Conservation (phyloP, 176 grass and related monocot genomes). For the Oryza punctata region DNA sequence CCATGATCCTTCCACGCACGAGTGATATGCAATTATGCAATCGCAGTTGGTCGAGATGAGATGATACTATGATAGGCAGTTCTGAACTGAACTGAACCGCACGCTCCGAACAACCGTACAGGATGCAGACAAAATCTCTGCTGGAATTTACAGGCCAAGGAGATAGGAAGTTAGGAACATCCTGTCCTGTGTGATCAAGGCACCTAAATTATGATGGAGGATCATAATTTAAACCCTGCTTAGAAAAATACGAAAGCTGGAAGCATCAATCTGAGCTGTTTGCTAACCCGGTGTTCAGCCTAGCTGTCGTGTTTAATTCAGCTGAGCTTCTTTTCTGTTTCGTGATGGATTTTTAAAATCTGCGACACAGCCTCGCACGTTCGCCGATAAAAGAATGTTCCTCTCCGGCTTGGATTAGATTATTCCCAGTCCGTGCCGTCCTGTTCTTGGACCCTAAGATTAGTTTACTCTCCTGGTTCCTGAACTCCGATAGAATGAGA, state of each 20-base stretch:
- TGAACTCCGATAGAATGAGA: not conserved
- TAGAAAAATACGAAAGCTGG: not conserved
- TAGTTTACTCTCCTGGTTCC: not conserved
- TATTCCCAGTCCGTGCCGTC: not conserved
- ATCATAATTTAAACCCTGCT: not conserved
- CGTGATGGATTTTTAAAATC: not conserved
- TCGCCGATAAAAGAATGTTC: slow-evolving; percentile 31
- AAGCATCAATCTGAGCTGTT: slow-evolving; percentile 23
- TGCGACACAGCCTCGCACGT: not conserved
- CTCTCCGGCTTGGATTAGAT: not conserved
- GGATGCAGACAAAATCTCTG: not conserved
- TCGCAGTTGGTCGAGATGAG: not conserved
- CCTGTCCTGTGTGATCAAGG: slow-evolving; percentile 12
- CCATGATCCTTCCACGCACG: not conserved
- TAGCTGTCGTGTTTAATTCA: slow-evolving; percentile 31
- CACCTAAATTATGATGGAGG: slow-evolving; percentile 7
- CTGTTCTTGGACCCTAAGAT: not conserved
- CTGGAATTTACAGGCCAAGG: not conserved
- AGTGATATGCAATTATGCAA: not conserved
- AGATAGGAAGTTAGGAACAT: slow-evolving; percentile 15
- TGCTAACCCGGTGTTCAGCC: not conserved
- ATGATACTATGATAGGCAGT: not conserved
- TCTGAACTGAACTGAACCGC: not conserved
- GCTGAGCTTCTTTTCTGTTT: not conserved
- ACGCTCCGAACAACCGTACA: not conserved